Conservation (phyloP, 2,329 filamentous ascomycete species). For the Coleophoma cylindrospora region DNA sequence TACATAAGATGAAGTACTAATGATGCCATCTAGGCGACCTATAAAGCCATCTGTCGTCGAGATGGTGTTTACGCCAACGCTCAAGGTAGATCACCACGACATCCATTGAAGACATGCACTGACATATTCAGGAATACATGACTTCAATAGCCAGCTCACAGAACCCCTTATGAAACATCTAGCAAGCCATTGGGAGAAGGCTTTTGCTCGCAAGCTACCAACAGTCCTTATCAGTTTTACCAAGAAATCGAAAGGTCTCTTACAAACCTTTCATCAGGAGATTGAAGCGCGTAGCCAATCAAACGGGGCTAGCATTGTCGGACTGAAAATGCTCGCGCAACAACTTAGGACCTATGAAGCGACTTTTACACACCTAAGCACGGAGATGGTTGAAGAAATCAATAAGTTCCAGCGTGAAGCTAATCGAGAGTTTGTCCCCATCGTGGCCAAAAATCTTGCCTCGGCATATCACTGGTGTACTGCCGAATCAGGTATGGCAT, state of each 20-base stretch:
- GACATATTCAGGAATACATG: conserved; percentile 22
- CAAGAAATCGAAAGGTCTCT: conserved; percentile 22
- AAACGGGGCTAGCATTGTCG: conserved; percentile 32
- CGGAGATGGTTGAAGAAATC: conserved; percentile 29
- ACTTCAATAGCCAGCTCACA: conserved; percentile 33
- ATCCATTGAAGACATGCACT: background rate
- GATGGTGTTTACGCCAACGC: conserved; percentile 38
- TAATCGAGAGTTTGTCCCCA: conserved; percentile 47
- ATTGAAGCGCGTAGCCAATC: conserved; percentile 33
- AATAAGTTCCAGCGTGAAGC: conserved; percentile 43
- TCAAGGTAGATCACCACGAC: conserved; percentile 12
- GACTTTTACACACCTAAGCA: conserved; percentile 32
- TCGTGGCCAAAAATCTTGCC: conserved; percentile 39
- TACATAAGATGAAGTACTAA: too few relatives aligned
- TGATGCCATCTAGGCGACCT: conserved; percentile 31
- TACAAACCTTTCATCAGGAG: conserved; percentile 35
- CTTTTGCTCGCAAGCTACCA: conserved; percentile 36
- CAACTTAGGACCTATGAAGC: conserved; percentile 36
- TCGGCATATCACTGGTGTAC: conserved; percentile 39
- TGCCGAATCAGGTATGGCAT: conserved; percentile 32
- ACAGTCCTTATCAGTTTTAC: conserved; percentile 32
- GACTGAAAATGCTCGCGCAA: conserved; percentile 32
- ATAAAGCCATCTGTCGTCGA: conserved; percentile 49
- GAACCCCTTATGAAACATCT: conserved; percentile 20
- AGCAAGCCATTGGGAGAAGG: conserved; percentile 17